Evolutionary conservation across 305 asterid species (phyloP).

Genomic region (Solanum hybrid): DNA sequence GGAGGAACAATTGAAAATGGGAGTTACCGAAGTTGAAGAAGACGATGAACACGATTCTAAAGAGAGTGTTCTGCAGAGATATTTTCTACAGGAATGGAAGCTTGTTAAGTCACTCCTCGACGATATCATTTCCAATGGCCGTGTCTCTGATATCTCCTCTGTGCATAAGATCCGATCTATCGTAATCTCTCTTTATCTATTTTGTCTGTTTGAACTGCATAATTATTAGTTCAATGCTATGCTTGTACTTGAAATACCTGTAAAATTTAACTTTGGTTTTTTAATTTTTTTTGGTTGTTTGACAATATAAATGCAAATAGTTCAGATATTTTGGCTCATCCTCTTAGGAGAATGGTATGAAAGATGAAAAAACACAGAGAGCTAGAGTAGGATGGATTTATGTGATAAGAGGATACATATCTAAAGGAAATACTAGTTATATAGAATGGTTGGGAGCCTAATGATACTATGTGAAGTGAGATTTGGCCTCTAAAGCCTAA

Average conservation of each 20-base stretch:
- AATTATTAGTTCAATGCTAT: not conserved
- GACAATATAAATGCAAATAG: not conserved
- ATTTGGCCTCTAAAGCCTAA: not conserved
- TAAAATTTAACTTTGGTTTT: not conserved
- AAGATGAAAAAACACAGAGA: not conserved
- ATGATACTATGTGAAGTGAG: not conserved
- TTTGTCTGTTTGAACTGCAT: not conserved
- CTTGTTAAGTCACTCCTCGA: conserved; percentile 73
- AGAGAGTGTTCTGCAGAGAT: conserved; percentile 61
- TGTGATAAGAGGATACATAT: not conserved
- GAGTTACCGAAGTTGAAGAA: conserved; percentile 16
- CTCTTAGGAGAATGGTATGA: not conserved
- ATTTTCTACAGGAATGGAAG: conserved; percentile 90
- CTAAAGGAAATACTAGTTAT: not conserved
- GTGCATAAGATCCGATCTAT: conserved; percentile 83
- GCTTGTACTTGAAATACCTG: not conserved
- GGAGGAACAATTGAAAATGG: not conserved
- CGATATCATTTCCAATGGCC: conserved; percentile 56
- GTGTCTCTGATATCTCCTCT: conserved; percentile 57
- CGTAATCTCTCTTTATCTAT: conserved; percentile 29
- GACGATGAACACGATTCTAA: conserved; percentile 84
- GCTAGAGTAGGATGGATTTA: not conserved
- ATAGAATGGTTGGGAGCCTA: not conserved
- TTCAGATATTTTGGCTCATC: not conserved
- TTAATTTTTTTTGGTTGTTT: not conserved